Evolutionary conservation across 1,284 basidiomycete species (phyloP), one percentile per base, ranked within the genome.

Genomic region (Fomitopsis schrenkii): DNA sequence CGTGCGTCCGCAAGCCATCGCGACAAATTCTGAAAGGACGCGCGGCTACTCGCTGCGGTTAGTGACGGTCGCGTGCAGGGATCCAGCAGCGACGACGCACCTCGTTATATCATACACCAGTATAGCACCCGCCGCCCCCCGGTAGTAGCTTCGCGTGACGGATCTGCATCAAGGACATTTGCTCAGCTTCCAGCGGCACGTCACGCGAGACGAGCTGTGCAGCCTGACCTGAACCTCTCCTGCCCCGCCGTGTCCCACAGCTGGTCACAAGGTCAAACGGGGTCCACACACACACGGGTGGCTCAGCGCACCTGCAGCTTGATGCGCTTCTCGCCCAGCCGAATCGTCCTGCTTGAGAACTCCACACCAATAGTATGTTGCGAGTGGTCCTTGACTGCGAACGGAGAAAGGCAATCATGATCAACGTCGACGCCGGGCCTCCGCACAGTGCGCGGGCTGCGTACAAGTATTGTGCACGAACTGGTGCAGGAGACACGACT

Each of bases 181-280:
- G 55, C n/a, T 52, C 1, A 12, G 26, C 26, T n/a, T 35, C 30
- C 28, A 33, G 45, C 45, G 14, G 26, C 19, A 19, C 35, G 54
- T 46, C 52, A 54, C 52, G 28, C 46, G 8, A 50, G 35, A 52
- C 44, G 57, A 57, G 30, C 54, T 52, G 64, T 45, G 50, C n/a
- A 42, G 42, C 72, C 81, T 60, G 63, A 91, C 86, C 94, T 84
- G 74, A 97, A 97, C 64, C 95, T 83, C 76, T 97, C 95, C 77
- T 97, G 95, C 19, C 95, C 95, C 42, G 95, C 95, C n/a, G 95
- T 97, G 76, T 97, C 95, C 95, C 95, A 98, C 58, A 97, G 78
- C 92, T 97, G 30, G 30, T 17, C 22, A 19, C n/a, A 33, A 12
- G 35, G 41, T 44, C 48, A 57, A 55, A 35, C 44, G 42, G 46